A percentile compares a stretch with the other conserved stretches of the same genome.
phyloP scores from a whole-genome alignment of 192 early-diverging fungal species.

The Lobosporangium transversale region DNA sequence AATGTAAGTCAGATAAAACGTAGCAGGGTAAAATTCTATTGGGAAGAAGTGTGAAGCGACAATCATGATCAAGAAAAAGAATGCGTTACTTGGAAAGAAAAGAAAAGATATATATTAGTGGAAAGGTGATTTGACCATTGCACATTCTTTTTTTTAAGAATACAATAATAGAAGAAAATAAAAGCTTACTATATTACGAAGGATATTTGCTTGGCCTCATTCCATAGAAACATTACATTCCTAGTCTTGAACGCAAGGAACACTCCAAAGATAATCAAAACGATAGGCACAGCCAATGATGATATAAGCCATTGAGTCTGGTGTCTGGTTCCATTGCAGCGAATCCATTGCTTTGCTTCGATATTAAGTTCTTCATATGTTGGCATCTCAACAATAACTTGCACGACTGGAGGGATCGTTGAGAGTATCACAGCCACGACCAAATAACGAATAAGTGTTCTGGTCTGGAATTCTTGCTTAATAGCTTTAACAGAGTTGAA shows the following conservation, averaged over 20 bases:
- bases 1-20: slow-evolving; percentile 17
- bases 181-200: slow-evolving; percentile 38
- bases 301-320: slow-evolving; percentile 3
- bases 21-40: slow-evolving; percentile 12
- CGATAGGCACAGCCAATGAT: neutral
- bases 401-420: slow-evolving; percentile 3
- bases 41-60: slow-evolving; percentile 18
- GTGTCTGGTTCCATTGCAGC: neutral
- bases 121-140: neutral
- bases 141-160: neutral
- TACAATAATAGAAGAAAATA: neutral
- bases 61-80: slow-evolving; percentile 28
- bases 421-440: slow-evolving; percentile 1
- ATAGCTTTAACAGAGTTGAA: slow-evolving; percentile 49
- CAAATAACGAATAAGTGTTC: slow-evolving; percentile 14
- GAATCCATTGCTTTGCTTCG: slow-evolving; percentile 17
- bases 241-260: slow-evolving; percentile 39
- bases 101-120: neutral
- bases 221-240: slow-evolving; percentile 35
- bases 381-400: slow-evolving; percentile 15
- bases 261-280: slow-evolving; percentile 25
- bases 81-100: slow-evolving; percentile 12
- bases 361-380: slow-evolving; percentile 5
- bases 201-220: slow-evolving; percentile 31
- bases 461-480: slow-evolving; percentile 22